phyloP scores from a whole-genome alignment of 495 filamentous ascomycete species.

The Penicillium nucicola region DNA sequence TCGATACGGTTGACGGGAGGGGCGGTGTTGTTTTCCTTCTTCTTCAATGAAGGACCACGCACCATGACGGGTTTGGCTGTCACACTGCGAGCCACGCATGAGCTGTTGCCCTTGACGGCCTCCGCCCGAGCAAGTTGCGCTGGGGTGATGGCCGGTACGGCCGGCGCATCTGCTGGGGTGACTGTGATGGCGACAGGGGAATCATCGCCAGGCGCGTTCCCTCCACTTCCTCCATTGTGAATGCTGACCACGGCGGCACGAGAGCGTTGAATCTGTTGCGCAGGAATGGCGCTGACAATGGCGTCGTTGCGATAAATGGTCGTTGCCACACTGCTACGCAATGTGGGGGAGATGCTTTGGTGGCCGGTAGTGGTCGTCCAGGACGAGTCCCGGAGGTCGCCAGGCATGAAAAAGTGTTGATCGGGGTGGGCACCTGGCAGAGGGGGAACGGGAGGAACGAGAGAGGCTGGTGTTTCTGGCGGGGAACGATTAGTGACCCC shows the following conservation, averaged over 20 bases:
- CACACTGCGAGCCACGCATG: conserved; percentile 43
- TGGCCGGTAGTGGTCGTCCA: conserved; percentile 66
- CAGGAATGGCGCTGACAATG: conserved; percentile 73
- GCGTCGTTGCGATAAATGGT: conserved; percentile 90
- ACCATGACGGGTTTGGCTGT: conserved; percentile 48
- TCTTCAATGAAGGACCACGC: conserved; percentile 31
- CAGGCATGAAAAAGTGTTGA: conserved; percentile 91
- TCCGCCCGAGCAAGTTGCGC: conserved; percentile 44
- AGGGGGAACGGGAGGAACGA: conserved; percentile 89
- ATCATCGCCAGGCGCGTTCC: conserved; percentile 12
- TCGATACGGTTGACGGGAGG: conserved; percentile 21
- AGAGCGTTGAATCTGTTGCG: conserved; percentile 77
- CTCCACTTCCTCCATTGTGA: conserved; percentile 42
- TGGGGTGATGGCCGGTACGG: conserved; percentile 52
- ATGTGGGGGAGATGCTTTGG: conserved; percentile 58
- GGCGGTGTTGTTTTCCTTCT: conserved; percentile 19
- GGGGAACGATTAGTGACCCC: conserved; percentile 92
- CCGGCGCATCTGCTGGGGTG: conserved; percentile 43
- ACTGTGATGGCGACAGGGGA: conserved; percentile 19
- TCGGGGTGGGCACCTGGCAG: conserved; percentile 75
- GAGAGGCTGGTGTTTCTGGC: conserved; percentile 73
- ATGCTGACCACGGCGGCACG: conserved; percentile 91
- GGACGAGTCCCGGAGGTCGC: conserved; percentile 86
- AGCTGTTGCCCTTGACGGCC: conserved; percentile 34
- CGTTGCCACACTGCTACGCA: conserved; percentile 80